A percentile compares a stretch with the other conserved stretches of the same genome.
phyloP scores from a whole-genome alignment of 1,284 basidiomycete genomes.

The Crepidotus sp. region DNA sequence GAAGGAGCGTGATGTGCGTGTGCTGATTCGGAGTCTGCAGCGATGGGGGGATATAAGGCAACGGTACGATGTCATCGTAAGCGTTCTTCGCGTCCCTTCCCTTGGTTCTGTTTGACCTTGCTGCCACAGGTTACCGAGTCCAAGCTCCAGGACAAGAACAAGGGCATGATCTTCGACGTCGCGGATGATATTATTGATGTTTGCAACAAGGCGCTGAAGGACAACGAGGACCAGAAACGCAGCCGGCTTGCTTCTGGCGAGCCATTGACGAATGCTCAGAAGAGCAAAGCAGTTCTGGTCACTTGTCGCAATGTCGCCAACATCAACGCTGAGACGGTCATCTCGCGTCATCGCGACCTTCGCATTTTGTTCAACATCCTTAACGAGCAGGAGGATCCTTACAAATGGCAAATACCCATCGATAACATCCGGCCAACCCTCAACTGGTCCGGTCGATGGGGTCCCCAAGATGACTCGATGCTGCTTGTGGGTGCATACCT shows the following conservation, averaged over 20 bases:
- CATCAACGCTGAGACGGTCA: conserved; percentile 96
- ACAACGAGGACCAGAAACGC: conserved; percentile 77
- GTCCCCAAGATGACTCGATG: conserved; percentile 87
- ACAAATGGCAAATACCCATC: conserved; percentile 81
- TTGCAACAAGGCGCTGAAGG: conserved; percentile 78
- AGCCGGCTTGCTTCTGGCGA: conserved; percentile 75
- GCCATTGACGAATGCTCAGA: conserved; percentile 75
- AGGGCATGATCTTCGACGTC: conserved; percentile 83
- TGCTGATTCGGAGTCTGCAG: conserved; percentile 90
- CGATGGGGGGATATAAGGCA: conserved; percentile 97
- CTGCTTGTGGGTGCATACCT: conserved; percentile 89
- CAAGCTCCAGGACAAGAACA: conserved; percentile 94
- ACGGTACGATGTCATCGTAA: conserved; percentile 88
- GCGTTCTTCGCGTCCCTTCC: conserved; percentile 25
- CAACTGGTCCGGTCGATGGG: conserved; percentile 96
- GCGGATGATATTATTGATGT: conserved; percentile 89
- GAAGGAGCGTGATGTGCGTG: conserved; percentile 94
- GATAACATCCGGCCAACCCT: conserved; percentile 90
- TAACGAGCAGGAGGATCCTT: conserved; percentile 63
- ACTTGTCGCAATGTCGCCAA: conserved; percentile 84
- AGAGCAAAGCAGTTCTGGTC: conserved; percentile 93
- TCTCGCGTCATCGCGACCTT: conserved; percentile 85
- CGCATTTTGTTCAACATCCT: conserved; percentile 83
- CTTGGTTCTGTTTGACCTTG: conserved; percentile 20
- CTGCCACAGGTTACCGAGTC: conserved; percentile 77